These are phyloP conservation scores for Peronospora farinosa DNA, from an alignment of 352 stramenopile genomes.

Conservation along the genomic window DNA sequence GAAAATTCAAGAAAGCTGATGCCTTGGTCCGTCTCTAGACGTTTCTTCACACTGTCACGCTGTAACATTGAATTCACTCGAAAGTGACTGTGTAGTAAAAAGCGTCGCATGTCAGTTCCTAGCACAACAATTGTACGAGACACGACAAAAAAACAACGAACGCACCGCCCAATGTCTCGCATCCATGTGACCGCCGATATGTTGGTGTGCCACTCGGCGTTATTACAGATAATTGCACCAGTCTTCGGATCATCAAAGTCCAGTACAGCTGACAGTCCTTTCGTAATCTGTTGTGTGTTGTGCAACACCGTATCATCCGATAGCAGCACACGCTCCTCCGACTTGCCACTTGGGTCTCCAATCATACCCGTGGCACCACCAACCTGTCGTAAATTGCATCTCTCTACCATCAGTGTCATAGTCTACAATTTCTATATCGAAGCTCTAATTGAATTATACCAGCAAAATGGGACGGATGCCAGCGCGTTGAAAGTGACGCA, in stretches of 20 bases:
- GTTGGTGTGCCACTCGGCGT: constrained; percentile 94
- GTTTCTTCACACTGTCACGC: constrained; percentile 96
- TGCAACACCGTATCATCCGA: constrained; percentile 88
- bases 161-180: constrained; percentile 89
- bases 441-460: constrained; percentile 13
- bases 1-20: constrained; percentile 99
- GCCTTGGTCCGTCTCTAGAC: constrained; percentile 90
- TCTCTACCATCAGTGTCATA: not conserved
- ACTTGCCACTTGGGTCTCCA: constrained; percentile 97
- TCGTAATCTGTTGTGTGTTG: constrained; percentile 88
- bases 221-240: constrained; percentile 96
- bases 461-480: constrained; percentile 88
- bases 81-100: constrained; percentile 74
- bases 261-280: constrained; percentile 91
- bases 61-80: constrained; percentile 98
- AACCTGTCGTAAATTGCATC: constrained; percentile 24
- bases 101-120: not conserved
- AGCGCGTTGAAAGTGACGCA: constrained; percentile 84
- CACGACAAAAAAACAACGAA: not conserved
- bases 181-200: constrained; percentile 97
- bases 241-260: constrained; percentile 86
- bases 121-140: not conserved
- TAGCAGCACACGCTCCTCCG: constrained; percentile 93
- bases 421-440: not conserved
- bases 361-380: constrained; percentile 90